Percentiles rank a stretch among this genome's conserved stretches.
Conservation (phyloP, 1,139 yeast species). For the Scheffersomyces cryptocercus region DNA sequence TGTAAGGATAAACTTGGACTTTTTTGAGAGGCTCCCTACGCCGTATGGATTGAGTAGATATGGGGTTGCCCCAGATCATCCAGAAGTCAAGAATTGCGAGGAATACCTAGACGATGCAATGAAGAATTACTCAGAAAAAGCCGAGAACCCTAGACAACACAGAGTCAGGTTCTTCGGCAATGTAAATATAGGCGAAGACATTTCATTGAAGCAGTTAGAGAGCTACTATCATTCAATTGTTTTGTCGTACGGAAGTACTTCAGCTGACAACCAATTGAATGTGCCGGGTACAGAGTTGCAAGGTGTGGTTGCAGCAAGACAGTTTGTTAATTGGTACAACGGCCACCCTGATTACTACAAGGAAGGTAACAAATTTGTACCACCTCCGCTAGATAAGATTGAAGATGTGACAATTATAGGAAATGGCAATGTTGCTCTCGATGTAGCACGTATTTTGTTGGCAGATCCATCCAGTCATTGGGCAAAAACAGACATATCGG, state of each 20-base stretch:
- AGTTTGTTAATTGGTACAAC: slow-evolving; percentile 95
- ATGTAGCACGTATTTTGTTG: slow-evolving; percentile 77
- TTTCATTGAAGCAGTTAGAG: slow-evolving; percentile 50
- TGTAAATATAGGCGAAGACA: slow-evolving; percentile 59
- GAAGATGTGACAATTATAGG: slow-evolving; percentile 82
- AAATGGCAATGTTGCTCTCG: slow-evolving; percentile 97
- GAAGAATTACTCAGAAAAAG: slow-evolving; percentile 17
- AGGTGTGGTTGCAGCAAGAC: slow-evolving; percentile 81
- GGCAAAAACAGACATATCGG: slow-evolving; percentile 73
- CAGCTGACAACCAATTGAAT: slow-evolving; percentile 54
- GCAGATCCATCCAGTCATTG: slow-evolving; percentile 57
- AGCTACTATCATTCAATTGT: slow-evolving; percentile 70
- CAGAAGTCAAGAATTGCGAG: slow-evolving; percentile 90
- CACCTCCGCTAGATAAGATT: slow-evolving; percentile 60
- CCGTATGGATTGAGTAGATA: slow-evolving; percentile 90
- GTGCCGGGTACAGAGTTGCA: slow-evolving; percentile 61
- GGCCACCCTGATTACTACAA: slow-evolving; percentile 68
- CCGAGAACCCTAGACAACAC: slow-evolving; percentile 15
- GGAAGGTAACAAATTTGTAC: slow-evolving; percentile 24
- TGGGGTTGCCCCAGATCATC: slow-evolving; percentile 99
- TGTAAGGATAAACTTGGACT: slow-evolving; percentile 48
- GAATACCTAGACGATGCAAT: slow-evolving; percentile 74
- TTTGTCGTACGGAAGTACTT: slow-evolving; percentile 79
- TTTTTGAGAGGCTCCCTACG: slow-evolving; percentile 81
- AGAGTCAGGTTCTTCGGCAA: slow-evolving; percentile 75